Conservation (phyloP, 495 filamentous ascomycete genomes). For the Parmelia sp. region DNA sequence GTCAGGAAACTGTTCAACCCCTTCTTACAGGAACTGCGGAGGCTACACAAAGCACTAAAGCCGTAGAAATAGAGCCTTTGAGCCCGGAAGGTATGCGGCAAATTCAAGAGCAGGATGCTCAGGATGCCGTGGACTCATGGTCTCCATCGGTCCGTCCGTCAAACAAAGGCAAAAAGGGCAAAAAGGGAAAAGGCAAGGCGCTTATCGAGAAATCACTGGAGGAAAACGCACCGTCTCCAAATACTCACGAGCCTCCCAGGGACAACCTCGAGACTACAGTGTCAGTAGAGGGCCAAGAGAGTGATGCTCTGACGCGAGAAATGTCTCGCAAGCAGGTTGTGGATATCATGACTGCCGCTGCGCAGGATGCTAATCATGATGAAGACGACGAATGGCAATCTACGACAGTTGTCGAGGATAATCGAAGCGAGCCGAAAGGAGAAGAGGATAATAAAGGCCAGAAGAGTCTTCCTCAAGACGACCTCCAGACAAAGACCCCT, state of each 20-base stretch:
- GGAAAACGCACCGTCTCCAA: background rate
- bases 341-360: slow-evolving; percentile 5
- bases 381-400: slow-evolving; percentile 13
- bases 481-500: too few relatives aligned
- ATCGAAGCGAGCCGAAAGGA: slow-evolving; percentile 9
- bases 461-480: background rate
- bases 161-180: slow-evolving; percentile 39
- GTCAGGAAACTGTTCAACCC: background rate
- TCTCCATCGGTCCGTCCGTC: slow-evolving; percentile 5
- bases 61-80: slow-evolving; percentile 7
- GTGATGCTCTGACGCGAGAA: slow-evolving; percentile 1
- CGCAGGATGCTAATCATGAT: background rate
- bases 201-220: background rate
- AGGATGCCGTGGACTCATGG: slow-evolving; percentile 16
- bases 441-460: slow-evolving; percentile 21
- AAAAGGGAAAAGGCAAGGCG: slow-evolving; percentile 26
- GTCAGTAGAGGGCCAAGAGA: slow-evolving; percentile 6
- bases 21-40: background rate
- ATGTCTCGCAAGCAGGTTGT: slow-evolving; percentile 14
- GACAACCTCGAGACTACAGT: background rate
- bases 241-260: background rate
- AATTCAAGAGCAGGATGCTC: slow-evolving; percentile 16
- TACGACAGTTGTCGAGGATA: background rate
- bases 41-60: background rate
- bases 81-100: slow-evolving; percentile 24